A percentile compares a stretch with the other conserved stretches of the same genome.
These are phyloP conservation scores for Apiospora phragmitis DNA, from an alignment of 2,329 filamentous ascomycete genomes.

Conservation along the genomic window DNA sequence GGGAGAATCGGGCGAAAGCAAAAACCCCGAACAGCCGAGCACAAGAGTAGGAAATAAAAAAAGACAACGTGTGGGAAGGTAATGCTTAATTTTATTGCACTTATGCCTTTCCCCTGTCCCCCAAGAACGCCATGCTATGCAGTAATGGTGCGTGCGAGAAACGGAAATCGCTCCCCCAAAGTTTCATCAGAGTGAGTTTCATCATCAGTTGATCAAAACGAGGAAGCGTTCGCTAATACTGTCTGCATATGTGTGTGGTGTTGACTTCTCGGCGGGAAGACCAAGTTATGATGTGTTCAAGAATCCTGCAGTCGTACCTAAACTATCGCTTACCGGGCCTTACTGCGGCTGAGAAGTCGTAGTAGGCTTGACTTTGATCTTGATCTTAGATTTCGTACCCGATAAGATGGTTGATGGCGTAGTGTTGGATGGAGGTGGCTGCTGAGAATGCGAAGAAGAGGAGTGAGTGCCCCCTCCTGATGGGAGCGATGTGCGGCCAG, in stretches of 20 bases:
- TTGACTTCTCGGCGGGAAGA: neutral
- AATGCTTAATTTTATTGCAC: neutral
- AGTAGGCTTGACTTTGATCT: constrained; percentile 31
- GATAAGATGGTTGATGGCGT: constrained; percentile 13
- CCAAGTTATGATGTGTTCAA: neutral
- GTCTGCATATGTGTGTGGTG: neutral
- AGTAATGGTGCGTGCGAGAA: neutral
- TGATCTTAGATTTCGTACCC: constrained; percentile 25
- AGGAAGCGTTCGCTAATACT: neutral
- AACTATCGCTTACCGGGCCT: neutral
- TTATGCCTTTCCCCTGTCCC: neutral
- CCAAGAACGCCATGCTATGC: neutral
- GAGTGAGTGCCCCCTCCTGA: constrained; percentile 14
- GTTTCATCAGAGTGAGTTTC: neutral
- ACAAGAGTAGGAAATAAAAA: neutral
- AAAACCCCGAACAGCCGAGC: neutral
- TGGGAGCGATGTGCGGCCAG: constrained; percentile 11
- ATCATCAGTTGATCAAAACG: neutral
- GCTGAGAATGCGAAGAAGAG: constrained; percentile 2
- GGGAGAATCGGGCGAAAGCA: neutral
- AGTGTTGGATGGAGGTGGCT: constrained; percentile 18
- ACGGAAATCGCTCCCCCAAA: neutral
- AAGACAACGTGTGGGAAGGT: neutral
- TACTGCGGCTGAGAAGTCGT: constrained; percentile 14
- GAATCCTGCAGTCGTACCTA: neutral